Evolutionary conservation across 805 yeast genomes (phyloP).

Genomic region (Ogataea dorogensis): DNA sequence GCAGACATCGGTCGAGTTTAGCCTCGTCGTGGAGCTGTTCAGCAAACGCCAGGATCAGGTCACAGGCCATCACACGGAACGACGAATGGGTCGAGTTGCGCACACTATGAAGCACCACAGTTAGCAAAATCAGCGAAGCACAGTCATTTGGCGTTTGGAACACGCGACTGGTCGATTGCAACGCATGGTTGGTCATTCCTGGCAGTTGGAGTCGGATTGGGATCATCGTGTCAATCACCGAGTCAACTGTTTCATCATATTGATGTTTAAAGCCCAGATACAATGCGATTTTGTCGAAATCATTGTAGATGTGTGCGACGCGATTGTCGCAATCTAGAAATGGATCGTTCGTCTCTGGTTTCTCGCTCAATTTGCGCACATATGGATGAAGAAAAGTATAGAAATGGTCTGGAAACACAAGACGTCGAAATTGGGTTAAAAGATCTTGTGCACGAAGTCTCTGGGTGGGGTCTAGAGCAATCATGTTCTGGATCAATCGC

Average conservation of each 20-base stretch:
- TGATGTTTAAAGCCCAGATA: slow-evolving; percentile 38
- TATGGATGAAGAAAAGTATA: slow-evolving; percentile 70
- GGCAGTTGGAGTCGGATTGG: slow-evolving; percentile 50
- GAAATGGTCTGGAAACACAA: slow-evolving; percentile 65
- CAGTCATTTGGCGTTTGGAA: slow-evolving; percentile 34
- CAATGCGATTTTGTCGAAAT: slow-evolving; percentile 50
- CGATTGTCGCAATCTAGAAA: slow-evolving; percentile 51
- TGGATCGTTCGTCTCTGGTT: slow-evolving; percentile 21
- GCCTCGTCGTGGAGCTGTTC: slow-evolving; percentile 79
- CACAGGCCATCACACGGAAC: slow-evolving; percentile 67
- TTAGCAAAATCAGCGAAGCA: slow-evolving; percentile 56
- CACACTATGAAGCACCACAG: slow-evolving; percentile 56
- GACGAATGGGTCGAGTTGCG: slow-evolving; percentile 59
- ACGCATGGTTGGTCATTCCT: slow-evolving; percentile 49
- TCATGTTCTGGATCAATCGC: slow-evolving; percentile 60
- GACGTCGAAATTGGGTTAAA: slow-evolving; percentile 47
- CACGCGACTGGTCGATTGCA: slow-evolving; percentile 37
- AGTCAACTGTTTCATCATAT: slow-evolving; percentile 14
- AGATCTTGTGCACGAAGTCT: slow-evolving; percentile 57
- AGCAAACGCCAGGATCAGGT: slow-evolving; percentile 69
- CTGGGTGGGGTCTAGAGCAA: slow-evolving; percentile 56
- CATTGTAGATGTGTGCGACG: slow-evolving; percentile 57
- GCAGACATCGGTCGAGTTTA: slow-evolving; percentile 81
- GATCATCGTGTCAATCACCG: slow-evolving; percentile 19
- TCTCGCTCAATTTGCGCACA: slow-evolving; percentile 37